Conservation (phyloP, 257 asterid species). For the Gentiana dahurica region DNA sequence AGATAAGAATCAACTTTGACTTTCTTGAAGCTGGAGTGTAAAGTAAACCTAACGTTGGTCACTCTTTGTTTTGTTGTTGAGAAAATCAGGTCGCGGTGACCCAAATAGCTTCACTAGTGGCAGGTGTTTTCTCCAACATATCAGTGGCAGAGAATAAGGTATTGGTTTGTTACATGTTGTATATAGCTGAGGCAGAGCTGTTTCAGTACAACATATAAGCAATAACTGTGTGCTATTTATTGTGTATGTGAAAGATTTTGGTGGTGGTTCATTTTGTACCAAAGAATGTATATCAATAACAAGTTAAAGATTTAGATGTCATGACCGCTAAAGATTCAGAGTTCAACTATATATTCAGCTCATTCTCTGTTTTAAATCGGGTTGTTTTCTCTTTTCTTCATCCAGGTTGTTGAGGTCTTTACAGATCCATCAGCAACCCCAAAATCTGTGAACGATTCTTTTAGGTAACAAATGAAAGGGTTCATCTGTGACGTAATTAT, state of each 20-base stretch:
- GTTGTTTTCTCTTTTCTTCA: conserved; percentile 1
- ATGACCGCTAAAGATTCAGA: not conserved
- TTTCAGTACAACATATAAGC: no score
- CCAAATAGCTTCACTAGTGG: conserved; percentile 81
- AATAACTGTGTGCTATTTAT: no score
- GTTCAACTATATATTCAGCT: no score
- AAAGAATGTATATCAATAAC: no score
- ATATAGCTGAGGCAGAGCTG: no score
- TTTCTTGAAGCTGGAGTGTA: not conserved
- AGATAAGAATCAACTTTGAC: no score
- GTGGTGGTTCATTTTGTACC: no score
- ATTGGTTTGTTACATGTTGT: not conserved
- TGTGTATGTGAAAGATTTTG: no score
- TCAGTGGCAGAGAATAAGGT: conserved; percentile 86
- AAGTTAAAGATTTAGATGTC: no score
- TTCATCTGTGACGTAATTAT: no score
- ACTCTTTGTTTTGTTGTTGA: not conserved
- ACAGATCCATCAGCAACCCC: conserved; percentile 74
- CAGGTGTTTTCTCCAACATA: conserved; percentile 77
- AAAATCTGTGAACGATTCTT: conserved; percentile 43
- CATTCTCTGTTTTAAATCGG: not conserved
- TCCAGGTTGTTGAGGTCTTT: conserved; percentile 79
- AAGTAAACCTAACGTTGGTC: conserved; percentile 3
- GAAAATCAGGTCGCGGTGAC: conserved; percentile 52
- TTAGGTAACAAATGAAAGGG: conserved; percentile 34